These are phyloP conservation scores for Nicotiana benthamiana DNA, from an alignment of 257 asterid genomes.

Conservation along the genomic window DNA sequence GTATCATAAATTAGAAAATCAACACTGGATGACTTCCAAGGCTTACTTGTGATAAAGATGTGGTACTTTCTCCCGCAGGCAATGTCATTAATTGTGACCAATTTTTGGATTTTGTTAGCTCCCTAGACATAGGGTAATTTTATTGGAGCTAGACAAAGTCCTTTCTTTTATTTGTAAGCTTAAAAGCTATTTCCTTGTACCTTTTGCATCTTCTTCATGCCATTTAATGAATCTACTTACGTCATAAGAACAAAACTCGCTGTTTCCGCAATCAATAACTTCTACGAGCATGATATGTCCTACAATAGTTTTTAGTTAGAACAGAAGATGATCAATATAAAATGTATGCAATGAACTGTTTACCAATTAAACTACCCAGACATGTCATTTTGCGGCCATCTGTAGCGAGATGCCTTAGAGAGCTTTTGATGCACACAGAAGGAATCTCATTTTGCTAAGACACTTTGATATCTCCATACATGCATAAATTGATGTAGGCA, in stretches of 20 bases:
- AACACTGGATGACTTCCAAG: background rate
- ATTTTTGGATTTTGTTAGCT: no score
- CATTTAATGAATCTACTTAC: no score
- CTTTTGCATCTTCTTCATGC: no score
- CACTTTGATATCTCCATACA: background rate
- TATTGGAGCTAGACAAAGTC: no score
- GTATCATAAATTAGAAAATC: background rate
- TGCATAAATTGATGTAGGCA: background rate
- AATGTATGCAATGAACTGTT: background rate
- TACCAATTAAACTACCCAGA: background rate
- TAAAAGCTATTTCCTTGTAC: no score
- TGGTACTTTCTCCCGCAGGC: background rate
- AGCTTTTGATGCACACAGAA: slow-evolving; percentile 1
- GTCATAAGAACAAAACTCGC: background rate
- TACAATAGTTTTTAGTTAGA: background rate
- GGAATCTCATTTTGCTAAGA: background rate
- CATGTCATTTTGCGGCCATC: background rate
- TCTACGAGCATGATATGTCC: background rate
- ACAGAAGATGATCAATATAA: background rate
- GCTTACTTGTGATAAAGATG: background rate
- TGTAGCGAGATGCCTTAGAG: background rate
- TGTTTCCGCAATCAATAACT: background rate
- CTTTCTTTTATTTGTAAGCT: no score
- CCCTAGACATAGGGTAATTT: no score
- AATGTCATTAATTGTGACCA: no score